Evolutionary conservation across 2,329 filamentous ascomycete genomes (phyloP).

Genomic region (Epichloe gansuensis): DNA sequence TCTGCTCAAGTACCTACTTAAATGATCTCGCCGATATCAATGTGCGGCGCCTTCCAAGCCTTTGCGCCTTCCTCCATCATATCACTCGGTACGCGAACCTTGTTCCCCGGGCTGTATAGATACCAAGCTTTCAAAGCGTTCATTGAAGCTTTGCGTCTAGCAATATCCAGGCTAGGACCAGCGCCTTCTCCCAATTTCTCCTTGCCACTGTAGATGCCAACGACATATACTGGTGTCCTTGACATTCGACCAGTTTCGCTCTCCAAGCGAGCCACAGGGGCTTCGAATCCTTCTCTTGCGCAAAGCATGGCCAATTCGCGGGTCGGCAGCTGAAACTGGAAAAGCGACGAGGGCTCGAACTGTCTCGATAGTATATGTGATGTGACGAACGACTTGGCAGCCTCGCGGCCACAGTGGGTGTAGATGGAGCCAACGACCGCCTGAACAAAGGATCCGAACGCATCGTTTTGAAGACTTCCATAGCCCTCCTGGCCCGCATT

Average conservation of each 20-base stretch:
- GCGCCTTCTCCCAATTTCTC: constrained; percentile 91
- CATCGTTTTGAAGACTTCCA: constrained; percentile 62
- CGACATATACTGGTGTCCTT: constrained; percentile 79
- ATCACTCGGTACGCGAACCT: constrained; percentile 55
- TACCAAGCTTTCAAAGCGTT: constrained; percentile 90
- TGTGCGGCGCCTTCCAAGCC: constrained; percentile 53
- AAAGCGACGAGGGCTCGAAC: constrained; percentile 63
- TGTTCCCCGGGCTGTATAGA: constrained; percentile 67
- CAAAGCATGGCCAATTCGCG: constrained; percentile 75
- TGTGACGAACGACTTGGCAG: constrained; percentile 71
- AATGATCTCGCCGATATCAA: constrained; percentile 61
- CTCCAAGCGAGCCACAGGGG: constrained; percentile 73
- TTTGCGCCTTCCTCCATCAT: constrained; percentile 48
- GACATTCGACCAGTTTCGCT: constrained; percentile 81
- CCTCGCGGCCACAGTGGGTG: constrained; percentile 64
- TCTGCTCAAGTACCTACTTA: constrained; percentile 13
- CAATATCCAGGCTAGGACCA: constrained; percentile 64
- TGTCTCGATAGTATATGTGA: constrained; percentile 73
- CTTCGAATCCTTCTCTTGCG: constrained; percentile 76
- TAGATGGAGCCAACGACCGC: constrained; percentile 78
- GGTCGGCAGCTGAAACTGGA: constrained; percentile 73
- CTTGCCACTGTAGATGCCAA: constrained; percentile 81
- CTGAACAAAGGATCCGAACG: constrained; percentile 65
- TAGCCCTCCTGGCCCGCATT: constrained; percentile 16
- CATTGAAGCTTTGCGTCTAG: constrained; percentile 67